Conservation (phyloP, 2,329 filamentous ascomycete genomes). For the Ceratocystis papillata region DNA sequence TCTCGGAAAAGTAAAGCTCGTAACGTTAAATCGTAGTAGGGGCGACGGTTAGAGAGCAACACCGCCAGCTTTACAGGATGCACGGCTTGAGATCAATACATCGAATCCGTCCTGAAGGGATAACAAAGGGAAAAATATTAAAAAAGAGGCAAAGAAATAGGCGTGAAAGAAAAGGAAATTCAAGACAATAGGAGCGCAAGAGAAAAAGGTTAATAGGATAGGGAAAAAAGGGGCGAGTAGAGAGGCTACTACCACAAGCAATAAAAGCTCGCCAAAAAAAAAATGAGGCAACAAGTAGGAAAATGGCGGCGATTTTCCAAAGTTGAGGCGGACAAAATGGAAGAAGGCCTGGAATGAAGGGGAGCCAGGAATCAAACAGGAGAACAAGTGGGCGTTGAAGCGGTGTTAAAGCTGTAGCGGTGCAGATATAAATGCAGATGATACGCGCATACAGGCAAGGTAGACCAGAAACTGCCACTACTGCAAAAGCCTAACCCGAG, state of each 20-base stretch:
- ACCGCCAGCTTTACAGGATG: conserved; percentile 11
- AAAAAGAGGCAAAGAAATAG: background rate
- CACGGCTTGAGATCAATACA: conserved; percentile 2
- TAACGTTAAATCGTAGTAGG: conserved; percentile 14
- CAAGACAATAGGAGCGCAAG: conserved; percentile 1
- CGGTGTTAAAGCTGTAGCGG: conserved; percentile 14
- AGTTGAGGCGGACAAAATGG: background rate
- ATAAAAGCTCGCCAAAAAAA: background rate
- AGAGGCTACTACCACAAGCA: background rate
- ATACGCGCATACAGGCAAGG: background rate
- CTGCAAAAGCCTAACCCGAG: conserved; percentile 1
- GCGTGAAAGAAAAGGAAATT: background rate
- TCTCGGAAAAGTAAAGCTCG: conserved; percentile 12
- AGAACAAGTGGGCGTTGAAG: background rate
- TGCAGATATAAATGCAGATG: conserved; percentile 10
- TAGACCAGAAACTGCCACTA: background rate
- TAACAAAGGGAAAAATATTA: conserved; percentile 4
- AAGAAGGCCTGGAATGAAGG: conserved; percentile 6
- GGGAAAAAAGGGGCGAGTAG: background rate
- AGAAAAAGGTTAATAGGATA: conserved; percentile 8
- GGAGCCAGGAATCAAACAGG: conserved; percentile 8
- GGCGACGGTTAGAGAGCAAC: conserved; percentile 7
- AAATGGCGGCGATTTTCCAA: conserved; percentile 10
- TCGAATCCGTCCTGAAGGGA: conserved; percentile 12
- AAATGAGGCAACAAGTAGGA: conserved; percentile 6